Evolutionary conservation across 345 rosid genomes (phyloP).

Genomic region (Schrenkiella parvula): DNA sequence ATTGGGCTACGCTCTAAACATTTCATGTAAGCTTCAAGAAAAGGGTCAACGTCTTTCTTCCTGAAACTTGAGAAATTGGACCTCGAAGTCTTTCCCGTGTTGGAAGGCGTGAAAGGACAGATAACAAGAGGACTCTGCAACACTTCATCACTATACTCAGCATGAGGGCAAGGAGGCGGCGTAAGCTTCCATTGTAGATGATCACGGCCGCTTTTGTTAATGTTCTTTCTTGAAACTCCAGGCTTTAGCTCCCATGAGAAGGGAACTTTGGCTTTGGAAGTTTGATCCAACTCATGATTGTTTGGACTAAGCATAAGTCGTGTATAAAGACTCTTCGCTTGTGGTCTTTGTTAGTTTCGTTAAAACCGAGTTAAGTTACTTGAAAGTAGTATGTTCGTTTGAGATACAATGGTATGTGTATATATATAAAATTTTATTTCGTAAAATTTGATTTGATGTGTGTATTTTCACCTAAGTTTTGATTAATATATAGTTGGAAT

Average conservation of each 20-base stretch:
- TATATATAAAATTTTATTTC: background rate
- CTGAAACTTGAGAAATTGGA: slow-evolving; percentile 18
- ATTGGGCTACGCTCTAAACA: slow-evolving; percentile 27
- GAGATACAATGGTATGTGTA: background rate
- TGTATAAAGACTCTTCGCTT: background rate
- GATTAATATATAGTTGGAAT: slow-evolving; percentile 19
- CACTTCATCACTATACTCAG: background rate
- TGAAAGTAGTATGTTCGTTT: background rate
- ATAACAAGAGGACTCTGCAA: slow-evolving; percentile 10
- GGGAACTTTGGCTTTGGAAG: slow-evolving; percentile 26
- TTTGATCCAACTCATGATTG: slow-evolving; percentile 17
- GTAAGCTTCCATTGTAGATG: slow-evolving; percentile 18
- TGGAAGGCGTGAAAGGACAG: slow-evolving; percentile 16
- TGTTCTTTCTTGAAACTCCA: slow-evolving; percentile 27
- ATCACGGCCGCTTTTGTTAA: slow-evolving; percentile 15
- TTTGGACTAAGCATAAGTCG: slow-evolving; percentile 21
- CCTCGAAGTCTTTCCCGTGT: background rate
- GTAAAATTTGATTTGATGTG: slow-evolving; percentile 21
- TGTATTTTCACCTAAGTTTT: slow-evolving; percentile 27
- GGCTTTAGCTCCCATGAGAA: slow-evolving; percentile 34
- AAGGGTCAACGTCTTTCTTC: slow-evolving; percentile 32
- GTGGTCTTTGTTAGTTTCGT: background rate
- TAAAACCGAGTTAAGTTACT: background rate
- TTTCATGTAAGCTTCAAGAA: slow-evolving; percentile 30
- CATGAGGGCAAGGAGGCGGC: slow-evolving; percentile 26